Evolutionary conservation across 768 basidiomycete genomes (phyloP), one percentile per base, ranked within the genome.

Genomic region (Lactarius quietus): DNA sequence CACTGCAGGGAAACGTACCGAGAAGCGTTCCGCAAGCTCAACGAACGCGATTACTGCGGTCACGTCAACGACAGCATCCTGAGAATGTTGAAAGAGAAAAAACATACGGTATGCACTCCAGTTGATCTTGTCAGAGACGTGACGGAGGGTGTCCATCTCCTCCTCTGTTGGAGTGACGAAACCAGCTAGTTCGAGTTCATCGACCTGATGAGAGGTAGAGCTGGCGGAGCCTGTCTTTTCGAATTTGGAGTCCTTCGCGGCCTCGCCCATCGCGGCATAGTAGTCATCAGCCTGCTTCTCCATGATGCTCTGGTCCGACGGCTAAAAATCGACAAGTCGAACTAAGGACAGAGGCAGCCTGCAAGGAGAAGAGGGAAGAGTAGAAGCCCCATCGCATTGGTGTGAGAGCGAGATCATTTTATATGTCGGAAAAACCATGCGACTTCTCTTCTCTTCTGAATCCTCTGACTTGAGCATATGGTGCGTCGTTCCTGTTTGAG

Each of bases 1-100:
- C 35, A 41, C 23, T 2, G 38, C 15, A 5, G 6, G 17, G 36
- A 35, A 23, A 66, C 69, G 36, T 52, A 70, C 70, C 14, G 73
- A 74, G 67, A 74, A 74, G 31, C 73, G 73, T 61, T 73, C 73
- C 6, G 72, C 72, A 23, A 73, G 36, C 59, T 73, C 73, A 41
- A 73, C 65, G 51, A 74, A 67, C 8, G 73, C 73, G 33, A 74
- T 70, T 39, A 71, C 70, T 71, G n/a, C 38, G 9, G 39, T 18
- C 6, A 33, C 31, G 10, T 59, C 43, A 64, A 55, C 14, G 38
- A 54, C 36, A n/a, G 3, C 33, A 23, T n/a, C 8, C 12, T 15
- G 26, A 41, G 12, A 20, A 36, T 31, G 23, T 15, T n/a, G 26
- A 12, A 20, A 36, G 26, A 4, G 33, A 33, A 33, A 31, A n/a